These are phyloP conservation scores for Chrysoporthe austroafricana DNA, from an alignment of 2,329 filamentous ascomycete genomes.

Conservation along the genomic window DNA sequence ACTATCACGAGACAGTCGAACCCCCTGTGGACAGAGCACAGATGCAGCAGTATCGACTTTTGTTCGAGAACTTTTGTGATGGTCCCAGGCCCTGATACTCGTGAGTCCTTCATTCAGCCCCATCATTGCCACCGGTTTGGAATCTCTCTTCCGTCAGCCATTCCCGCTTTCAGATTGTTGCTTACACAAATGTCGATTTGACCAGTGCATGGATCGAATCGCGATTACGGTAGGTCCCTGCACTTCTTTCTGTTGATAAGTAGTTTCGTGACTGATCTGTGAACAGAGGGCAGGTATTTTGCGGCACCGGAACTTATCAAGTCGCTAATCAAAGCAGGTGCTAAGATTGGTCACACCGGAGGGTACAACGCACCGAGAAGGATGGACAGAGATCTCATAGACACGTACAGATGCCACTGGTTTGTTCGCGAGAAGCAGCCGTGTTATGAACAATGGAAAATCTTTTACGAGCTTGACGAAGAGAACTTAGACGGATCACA, in stretches of 20 bases:
- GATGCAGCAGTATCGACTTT: neutral
- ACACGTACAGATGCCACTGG: neutral
- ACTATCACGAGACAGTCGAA: neutral
- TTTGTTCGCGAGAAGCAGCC: neutral
- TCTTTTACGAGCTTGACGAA: neutral
- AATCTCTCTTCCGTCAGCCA: too few relatives aligned
- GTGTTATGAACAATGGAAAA: neutral
- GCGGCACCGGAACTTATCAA: neutral
- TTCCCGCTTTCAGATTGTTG: neutral
- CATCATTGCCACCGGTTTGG: neutral
- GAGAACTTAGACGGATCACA: neutral
- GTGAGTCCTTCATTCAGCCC: neutral
- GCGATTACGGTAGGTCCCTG: neutral
- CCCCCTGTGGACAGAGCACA: neutral
- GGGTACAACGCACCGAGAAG: neutral
- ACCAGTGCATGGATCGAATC: neutral
- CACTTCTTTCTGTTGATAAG: neutral
- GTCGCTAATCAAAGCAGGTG: neutral
- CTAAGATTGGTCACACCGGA: neutral
- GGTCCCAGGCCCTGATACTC: neutral
- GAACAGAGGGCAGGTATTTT: neutral
- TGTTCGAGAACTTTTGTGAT: neutral
- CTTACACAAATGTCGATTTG: neutral
- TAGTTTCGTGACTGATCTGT: neutral
- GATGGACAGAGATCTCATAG: neutral